Evolutionary conservation across 768 basidiomycete species (phyloP).

Genomic region (Tylopilus vinaceipallidus): DNA sequence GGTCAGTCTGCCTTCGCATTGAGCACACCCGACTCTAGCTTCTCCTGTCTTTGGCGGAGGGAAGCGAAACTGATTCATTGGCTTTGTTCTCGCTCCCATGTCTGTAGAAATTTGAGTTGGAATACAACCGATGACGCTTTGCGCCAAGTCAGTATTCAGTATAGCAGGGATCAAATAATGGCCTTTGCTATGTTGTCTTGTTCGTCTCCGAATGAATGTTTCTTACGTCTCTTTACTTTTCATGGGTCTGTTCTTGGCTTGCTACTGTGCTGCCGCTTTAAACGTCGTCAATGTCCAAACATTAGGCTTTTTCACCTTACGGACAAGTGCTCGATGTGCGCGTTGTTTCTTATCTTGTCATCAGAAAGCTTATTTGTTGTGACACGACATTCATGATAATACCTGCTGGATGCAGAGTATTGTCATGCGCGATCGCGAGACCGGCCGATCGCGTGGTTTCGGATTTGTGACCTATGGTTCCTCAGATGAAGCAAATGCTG

Average conservation of each 20-base stretch:
- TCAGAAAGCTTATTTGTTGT: slow-evolving; percentile 22
- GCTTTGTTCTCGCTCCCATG: slow-evolving; percentile 40
- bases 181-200: slow-evolving; percentile 47
- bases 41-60: slow-evolving; percentile 43
- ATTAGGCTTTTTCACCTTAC: slow-evolving; percentile 78
- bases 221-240: slow-evolving; percentile 32
- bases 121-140: slow-evolving; percentile 93
- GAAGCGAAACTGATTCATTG: slow-evolving; percentile 54
- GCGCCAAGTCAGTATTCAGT: slow-evolving; percentile 75
- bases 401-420: slow-evolving; percentile 62
- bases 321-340: slow-evolving; percentile 92
- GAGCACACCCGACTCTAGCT: slow-evolving; percentile 43
- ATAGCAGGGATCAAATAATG: slow-evolving; percentile 27
- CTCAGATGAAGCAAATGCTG: slow-evolving; percentile 66
- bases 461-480: slow-evolving; percentile 85
- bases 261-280: slow-evolving; percentile 17
- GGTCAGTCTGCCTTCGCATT: slow-evolving; percentile 76
- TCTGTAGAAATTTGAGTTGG: slow-evolving; percentile 91
- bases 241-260: slow-evolving; percentile 20
- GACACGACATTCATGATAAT: slow-evolving; percentile 29
- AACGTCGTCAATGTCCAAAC: slow-evolving; percentile 18
- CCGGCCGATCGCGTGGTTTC: slow-evolving; percentile 94
- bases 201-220: slow-evolving; percentile 30
- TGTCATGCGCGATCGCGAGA: slow-evolving; percentile 98
- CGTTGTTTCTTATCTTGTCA: slow-evolving; percentile 37